A percentile compares a stretch with the other conserved stretches of the same genome.
Conservation (phyloP, 495 filamentous ascomycete genomes). For the Penicillium mononematosum region DNA sequence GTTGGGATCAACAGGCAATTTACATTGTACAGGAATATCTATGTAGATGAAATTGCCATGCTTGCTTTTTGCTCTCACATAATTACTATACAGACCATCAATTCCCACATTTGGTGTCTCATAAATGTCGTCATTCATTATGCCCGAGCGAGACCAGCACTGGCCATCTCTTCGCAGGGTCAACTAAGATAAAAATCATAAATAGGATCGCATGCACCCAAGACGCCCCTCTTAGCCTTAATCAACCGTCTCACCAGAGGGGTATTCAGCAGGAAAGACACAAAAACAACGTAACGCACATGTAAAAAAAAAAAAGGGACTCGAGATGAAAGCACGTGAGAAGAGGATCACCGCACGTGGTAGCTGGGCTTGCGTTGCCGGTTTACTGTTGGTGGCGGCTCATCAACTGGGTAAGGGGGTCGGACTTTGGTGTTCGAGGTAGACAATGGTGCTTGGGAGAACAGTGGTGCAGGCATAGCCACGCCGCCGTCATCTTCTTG, state of each 20-base stretch:
- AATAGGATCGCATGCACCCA: slow-evolving; percentile 11
- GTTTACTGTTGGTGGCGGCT: slow-evolving; percentile 79
- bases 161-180: background rate
- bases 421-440: slow-evolving; percentile 32
- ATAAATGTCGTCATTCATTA: slow-evolving; percentile 29
- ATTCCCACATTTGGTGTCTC: slow-evolving; percentile 6
- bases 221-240: slow-evolving; percentile 14
- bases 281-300: slow-evolving; percentile 12
- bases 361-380: slow-evolving; percentile 83
- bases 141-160: background rate
- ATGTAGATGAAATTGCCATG: background rate
- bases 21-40: too few relatives aligned
- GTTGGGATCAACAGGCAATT: too few relatives aligned
- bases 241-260: slow-evolving; percentile 26
- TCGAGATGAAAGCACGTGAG: slow-evolving; percentile 6
- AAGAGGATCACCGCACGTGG: slow-evolving; percentile 47
- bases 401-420: slow-evolving; percentile 79
- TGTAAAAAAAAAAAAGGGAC: background rate
- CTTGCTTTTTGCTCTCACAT: background rate
- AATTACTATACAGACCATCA: slow-evolving; percentile 16
- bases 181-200: slow-evolving; percentile 1
- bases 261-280: slow-evolving; percentile 30
- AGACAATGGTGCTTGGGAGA: slow-evolving; percentile 19
- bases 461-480: slow-evolving; percentile 36
- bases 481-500: slow-evolving; percentile 33